Percentiles rank a stretch among this genome's conserved stretches.
Conservation (phyloP, 2,329 filamentous ascomycete genomes). For the Beauveria australis region DNA sequence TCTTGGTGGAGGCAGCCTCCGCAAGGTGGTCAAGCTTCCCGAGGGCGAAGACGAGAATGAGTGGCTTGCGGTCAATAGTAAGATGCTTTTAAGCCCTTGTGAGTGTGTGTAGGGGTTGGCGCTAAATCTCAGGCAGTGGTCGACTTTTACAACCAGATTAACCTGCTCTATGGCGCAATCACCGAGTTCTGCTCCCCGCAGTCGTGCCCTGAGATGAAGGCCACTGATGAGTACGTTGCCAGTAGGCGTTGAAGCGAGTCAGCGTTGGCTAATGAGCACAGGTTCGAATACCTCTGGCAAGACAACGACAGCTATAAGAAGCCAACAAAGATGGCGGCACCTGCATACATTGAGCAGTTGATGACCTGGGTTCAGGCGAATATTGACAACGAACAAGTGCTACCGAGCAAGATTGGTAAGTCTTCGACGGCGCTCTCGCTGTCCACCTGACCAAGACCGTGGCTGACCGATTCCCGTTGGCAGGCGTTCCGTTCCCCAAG, state of each 20-base stretch:
- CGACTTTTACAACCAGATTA: conserved; percentile 99
- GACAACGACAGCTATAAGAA: conserved; percentile 89
- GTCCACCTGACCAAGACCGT: not conserved
- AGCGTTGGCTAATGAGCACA: conserved; percentile 27
- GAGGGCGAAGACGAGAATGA: conserved; percentile 97
- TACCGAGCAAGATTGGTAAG: conserved; percentile 82
- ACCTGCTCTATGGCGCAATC: conserved; percentile 95
- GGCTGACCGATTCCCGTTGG: not conserved
- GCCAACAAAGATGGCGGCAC: conserved; percentile 95
- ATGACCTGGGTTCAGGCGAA: conserved; percentile 95
- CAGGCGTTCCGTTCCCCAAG: conserved; percentile 89
- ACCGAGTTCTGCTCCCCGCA: conserved; percentile 98
- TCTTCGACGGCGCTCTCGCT: not conserved
- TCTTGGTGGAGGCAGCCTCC: conserved; percentile 83
- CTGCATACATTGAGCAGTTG: conserved; percentile 94
- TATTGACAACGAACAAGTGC: conserved; percentile 90
- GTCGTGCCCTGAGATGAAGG: conserved; percentile 98
- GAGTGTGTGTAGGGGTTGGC: not conserved
- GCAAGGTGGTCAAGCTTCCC: conserved; percentile 92
- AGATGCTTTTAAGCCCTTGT: conserved; percentile 19
- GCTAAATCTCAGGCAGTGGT: conserved; percentile 57
- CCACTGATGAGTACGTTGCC: conserved; percentile 82
- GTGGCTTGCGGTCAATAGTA: conserved; percentile 96
- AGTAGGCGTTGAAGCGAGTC: not conserved
- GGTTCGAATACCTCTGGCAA: conserved; percentile 99